These are phyloP conservation scores for Takakia lepidozioides DNA, from an alignment of 225 moss, liverwort and hornwort species.

Conservation along the genomic window DNA sequence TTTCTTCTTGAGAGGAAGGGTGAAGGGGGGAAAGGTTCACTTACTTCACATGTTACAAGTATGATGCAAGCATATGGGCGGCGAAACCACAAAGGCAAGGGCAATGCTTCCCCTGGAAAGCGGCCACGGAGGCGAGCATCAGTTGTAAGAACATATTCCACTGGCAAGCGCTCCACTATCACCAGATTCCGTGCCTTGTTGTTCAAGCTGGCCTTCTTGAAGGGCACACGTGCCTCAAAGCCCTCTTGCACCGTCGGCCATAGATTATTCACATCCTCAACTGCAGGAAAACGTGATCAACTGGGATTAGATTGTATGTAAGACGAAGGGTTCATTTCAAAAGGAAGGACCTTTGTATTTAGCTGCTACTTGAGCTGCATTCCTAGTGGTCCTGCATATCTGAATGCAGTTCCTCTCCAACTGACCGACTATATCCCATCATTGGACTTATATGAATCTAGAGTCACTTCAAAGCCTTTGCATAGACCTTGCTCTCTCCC, in stretches of 20 bases:
- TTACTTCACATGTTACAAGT: constrained; percentile 89
- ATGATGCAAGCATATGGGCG: constrained; percentile 85
- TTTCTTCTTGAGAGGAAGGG: neutral
- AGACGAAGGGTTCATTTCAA: too few species aligned
- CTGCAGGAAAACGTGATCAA: constrained; percentile 26
- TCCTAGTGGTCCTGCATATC: too few species aligned
- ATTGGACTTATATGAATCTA: too few species aligned
- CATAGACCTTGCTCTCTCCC: too few species aligned
- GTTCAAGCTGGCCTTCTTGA: constrained; percentile 77
- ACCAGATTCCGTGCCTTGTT: constrained; percentile 92
- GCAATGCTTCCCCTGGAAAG: constrained; percentile 65
- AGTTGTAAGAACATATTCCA: constrained; percentile 85
- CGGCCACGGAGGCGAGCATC: constrained; percentile 89
- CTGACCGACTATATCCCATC: too few species aligned
- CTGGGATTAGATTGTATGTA: too few species aligned
- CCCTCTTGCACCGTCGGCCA: constrained; percentile 74
- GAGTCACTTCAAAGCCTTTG: too few species aligned
- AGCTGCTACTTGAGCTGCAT: too few species aligned
- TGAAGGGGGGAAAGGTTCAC: constrained; percentile 5
- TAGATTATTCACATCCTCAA: constrained; percentile 89
- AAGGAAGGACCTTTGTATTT: too few species aligned
- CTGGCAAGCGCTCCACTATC: constrained; percentile 74
- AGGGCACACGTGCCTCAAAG: constrained; percentile 80
- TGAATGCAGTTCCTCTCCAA: too few species aligned
- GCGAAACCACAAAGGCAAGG: constrained; percentile 61